Conservation (phyloP, 2,329 filamentous ascomycete genomes). For the Phyllosticta paracitricarpa region DNA sequence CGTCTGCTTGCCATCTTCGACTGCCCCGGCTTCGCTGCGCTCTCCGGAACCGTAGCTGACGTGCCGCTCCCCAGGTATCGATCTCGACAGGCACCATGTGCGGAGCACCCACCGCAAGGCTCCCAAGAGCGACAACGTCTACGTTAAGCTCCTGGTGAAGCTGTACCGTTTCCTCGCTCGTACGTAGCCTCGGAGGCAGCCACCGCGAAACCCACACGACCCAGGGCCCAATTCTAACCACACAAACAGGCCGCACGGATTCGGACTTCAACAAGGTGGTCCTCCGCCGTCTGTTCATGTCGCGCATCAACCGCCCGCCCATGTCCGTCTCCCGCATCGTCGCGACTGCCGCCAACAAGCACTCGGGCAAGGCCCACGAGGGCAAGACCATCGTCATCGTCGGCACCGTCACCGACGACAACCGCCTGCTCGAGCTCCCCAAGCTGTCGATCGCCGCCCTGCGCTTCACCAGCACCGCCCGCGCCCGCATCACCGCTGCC, state of each 20-base stretch:
- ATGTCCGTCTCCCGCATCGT: constrained; percentile 91
- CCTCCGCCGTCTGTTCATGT: constrained; percentile 95
- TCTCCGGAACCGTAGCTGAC: background rate
- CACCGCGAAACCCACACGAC: background rate
- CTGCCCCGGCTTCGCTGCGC: background rate
- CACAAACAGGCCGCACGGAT: constrained; percentile 73
- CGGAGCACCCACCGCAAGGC: constrained; percentile 72
- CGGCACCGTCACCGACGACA: constrained; percentile 95
- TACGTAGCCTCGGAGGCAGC: constrained; percentile 43
- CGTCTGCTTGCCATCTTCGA: background rate
- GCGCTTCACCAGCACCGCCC: constrained; percentile 91
- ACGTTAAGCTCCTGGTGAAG: constrained; percentile 95
- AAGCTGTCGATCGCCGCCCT: constrained; percentile 92
- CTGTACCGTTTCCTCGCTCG: constrained; percentile 94
- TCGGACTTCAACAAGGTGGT: constrained; percentile 98
- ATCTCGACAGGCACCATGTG: constrained; percentile 51
- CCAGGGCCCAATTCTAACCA: background rate
- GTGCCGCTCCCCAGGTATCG: constrained; percentile 20
- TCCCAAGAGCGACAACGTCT: constrained; percentile 97
- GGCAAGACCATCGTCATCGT: constrained; percentile 87
- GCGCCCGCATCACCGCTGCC: constrained; percentile 84
- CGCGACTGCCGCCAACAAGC: constrained; percentile 43
- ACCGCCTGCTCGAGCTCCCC: constrained; percentile 72
- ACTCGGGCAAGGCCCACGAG: constrained; percentile 45
- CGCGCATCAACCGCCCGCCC: constrained; percentile 83